phyloP scores from a whole-genome alignment of 2,329 filamentous ascomycete species.

The Penicillium sp. region DNA sequence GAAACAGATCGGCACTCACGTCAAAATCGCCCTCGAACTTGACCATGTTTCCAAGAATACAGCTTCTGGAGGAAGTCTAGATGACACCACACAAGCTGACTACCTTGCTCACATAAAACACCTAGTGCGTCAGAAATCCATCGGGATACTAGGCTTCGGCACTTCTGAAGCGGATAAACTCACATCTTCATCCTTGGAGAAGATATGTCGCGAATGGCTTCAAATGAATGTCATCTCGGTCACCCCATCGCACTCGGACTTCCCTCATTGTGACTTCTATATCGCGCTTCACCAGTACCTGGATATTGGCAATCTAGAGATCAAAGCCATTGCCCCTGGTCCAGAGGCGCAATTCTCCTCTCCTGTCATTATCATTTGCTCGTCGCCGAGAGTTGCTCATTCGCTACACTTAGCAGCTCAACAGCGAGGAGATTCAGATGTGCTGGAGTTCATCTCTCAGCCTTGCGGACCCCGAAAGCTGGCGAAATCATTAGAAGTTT shows the following conservation, averaged over 20 bases:
- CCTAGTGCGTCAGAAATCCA: constrained; percentile 14
- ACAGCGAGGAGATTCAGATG: constrained; percentile 3
- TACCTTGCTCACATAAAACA: no score
- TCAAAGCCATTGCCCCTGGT: constrained; percentile 3
- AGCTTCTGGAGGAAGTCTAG: no score
- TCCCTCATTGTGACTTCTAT: constrained; percentile 26
- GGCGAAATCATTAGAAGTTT: constrained; percentile 9
- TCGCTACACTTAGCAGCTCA: constrained; percentile 17
- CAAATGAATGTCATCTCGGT: constrained; percentile 14
- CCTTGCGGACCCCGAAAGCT: constrained; percentile 9
- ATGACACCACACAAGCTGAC: no score
- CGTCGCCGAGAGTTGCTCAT: constrained; percentile 27
- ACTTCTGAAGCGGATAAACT: constrained; percentile 11
- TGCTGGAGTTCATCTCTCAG: constrained; percentile 33
- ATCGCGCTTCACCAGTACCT: constrained; percentile 21
- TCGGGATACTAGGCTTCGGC: constrained; percentile 26
- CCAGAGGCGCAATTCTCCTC: background rate
- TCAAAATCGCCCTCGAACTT: constrained; percentile 8
- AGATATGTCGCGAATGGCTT: constrained; percentile 26
- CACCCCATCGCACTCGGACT: background rate
- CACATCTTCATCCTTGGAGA: constrained; percentile 19
- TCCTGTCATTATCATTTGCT: constrained; percentile 35
- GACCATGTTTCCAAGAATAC: no score
- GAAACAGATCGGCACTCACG: constrained; percentile 31
- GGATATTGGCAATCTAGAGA: constrained; percentile 12